Base-by-base conservation (phyloP, 345 rosid genomes). In the Aegle marmelos region DNA sequence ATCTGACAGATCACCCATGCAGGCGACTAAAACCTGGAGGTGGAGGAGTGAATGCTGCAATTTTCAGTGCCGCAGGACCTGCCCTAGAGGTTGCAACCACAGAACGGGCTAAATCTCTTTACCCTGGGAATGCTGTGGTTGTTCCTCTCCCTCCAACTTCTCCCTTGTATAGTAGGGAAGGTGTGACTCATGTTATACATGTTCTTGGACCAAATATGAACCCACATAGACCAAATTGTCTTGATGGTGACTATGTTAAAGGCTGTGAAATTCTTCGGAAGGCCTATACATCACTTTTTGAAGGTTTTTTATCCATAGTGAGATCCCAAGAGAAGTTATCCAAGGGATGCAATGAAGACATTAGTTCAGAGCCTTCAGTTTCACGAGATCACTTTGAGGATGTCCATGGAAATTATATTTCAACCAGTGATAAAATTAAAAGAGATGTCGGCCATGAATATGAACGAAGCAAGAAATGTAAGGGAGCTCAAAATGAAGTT, bases 161-260 rank as follows among this genome's bases (percentile, higher is more conserved):
- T 84, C 97, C 97, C n/a, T 79, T 96, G 84, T 87, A 69, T 65
- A 70, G 17, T 25, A 87, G 82, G 82, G 97, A 96, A 90, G 94
- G 95, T 19, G 84, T 96, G 81, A 83, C 95, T 63, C 97, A 96
- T 79, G 90, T 94, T 75, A 90, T 96, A 85, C 98, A 96, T 86
- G 97, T 96, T 79, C 93, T 96, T 86, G 98, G 99, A 66, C 99
- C 99, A 53, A 94, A 96, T 81, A 94, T 94, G 99, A 96, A 96
- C 78, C 97, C 94, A 30, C 83, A 83, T 54, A 88, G 97, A 81
- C 98, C 99, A 54, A 85, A 96, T 79, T 89, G 83, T 74, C 92
- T 96, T 27, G 79, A 84, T 30, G 77, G 81, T 30, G 94, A 96
- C 89, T 96, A 96, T 79, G 65, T 61, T 75, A 89, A 85, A 64